Conservation (phyloP, 306 rosid species). For the Pachyrhizus erosus region DNA sequence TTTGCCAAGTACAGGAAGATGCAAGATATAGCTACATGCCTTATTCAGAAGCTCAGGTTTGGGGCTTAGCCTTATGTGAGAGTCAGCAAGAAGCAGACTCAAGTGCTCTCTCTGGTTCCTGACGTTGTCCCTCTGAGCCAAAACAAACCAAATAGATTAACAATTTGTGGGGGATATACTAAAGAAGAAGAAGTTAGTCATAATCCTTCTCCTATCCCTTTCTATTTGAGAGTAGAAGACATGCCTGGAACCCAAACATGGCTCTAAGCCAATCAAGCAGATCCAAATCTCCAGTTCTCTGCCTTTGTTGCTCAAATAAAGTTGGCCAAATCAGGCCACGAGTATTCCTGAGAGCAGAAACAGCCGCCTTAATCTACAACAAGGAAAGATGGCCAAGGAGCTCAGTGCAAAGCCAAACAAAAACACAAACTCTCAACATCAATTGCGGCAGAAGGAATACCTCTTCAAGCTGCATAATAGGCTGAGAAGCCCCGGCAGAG, state of each 20-base stretch:
- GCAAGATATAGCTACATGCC: conserved; percentile 53
- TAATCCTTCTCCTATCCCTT: conserved; percentile 1
- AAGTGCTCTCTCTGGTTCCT: conserved; percentile 98
- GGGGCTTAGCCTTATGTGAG: conserved; percentile 85
- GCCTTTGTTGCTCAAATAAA: conserved; percentile 81
- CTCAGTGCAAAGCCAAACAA: conserved; percentile 39
- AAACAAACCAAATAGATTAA: conserved; percentile 44
- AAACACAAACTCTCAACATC: conserved; percentile 24
- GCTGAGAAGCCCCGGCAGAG: conserved; percentile 96
- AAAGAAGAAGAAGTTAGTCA: conserved; percentile 14
- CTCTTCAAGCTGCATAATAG: conserved; percentile 97
- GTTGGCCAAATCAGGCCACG: conserved; percentile 91
- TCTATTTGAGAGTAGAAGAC: conserved; percentile 26
- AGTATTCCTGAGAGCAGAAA: conserved; percentile 76
- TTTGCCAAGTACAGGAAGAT: conserved; percentile 24
- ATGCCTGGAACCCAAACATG: conserved; percentile 95
- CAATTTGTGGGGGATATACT: background rate
- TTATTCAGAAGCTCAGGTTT: conserved; percentile 97
- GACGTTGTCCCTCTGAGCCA: conserved; percentile 84
- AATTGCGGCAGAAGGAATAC: conserved; percentile 47
- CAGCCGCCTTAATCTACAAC: conserved; percentile 87
- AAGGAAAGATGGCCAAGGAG: conserved; percentile 37
- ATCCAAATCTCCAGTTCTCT: conserved; percentile 82
- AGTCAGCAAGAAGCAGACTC: conserved; percentile 86
- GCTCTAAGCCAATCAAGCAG: conserved; percentile 96